Evolutionary conservation across 805 yeast genomes (phyloP).

Genomic region (Candida nonsorbophila): DNA sequence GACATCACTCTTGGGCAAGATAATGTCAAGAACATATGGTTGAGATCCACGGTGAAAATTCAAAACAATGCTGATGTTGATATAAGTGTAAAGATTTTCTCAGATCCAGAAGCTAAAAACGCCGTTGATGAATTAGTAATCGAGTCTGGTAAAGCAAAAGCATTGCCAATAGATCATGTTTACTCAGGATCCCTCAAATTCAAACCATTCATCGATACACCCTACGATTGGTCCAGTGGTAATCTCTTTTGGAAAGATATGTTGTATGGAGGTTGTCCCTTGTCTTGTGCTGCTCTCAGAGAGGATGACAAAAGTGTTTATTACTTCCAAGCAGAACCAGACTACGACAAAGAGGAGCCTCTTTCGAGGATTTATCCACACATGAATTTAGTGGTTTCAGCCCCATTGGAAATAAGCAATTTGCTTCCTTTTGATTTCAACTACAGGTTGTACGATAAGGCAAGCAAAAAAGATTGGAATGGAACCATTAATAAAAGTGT

Average conservation of each 20-base stretch:
- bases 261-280: constrained; percentile 42
- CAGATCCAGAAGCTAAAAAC: constrained; percentile 23
- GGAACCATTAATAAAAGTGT: constrained; percentile 60
- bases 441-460: constrained; percentile 74
- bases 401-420: constrained; percentile 85
- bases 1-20: constrained; percentile 67
- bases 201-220: constrained; percentile 53
- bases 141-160: constrained; percentile 49
- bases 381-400: constrained; percentile 67
- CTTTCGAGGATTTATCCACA: constrained; percentile 77
- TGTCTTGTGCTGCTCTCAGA: constrained; percentile 52
- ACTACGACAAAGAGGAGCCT: constrained; percentile 61
- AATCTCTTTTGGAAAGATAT: constrained; percentile 62
- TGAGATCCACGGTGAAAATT: constrained; percentile 71
- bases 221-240: constrained; percentile 66
- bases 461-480: constrained; percentile 60
- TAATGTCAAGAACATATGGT: constrained; percentile 70
- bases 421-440: constrained; percentile 76
- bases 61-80: constrained; percentile 59
- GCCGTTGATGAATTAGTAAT: constrained; percentile 22
- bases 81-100: constrained; percentile 40
- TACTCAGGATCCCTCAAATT: constrained; percentile 54
- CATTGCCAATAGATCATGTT: constrained; percentile 72
- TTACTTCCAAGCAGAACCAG: constrained; percentile 70
- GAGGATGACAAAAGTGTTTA: constrained; percentile 41